These are phyloP conservation scores for Moricandia moricandioides DNA, from an alignment of 345 rosid species.

Conservation along the genomic window DNA sequence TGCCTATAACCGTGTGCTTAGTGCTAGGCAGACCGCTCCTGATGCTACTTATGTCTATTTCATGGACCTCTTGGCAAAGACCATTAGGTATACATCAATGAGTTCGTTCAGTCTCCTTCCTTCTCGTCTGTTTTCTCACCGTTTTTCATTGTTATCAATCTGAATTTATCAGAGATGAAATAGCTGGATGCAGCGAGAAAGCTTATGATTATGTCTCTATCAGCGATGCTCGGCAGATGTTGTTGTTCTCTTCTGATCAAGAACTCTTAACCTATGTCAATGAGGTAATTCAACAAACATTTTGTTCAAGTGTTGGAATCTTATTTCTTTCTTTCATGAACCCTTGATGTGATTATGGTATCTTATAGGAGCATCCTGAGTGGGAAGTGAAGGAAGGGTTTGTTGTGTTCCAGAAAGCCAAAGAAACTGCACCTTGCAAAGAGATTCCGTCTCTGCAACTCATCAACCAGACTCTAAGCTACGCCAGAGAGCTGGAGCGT, in stretches of 20 bases:
- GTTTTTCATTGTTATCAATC: background rate
- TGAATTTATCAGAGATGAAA: constrained; percentile 64
- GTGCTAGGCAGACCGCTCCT: constrained; percentile 90
- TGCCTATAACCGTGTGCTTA: constrained; percentile 90
- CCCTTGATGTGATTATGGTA: background rate
- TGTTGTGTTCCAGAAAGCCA: constrained; percentile 85
- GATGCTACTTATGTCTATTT: constrained; percentile 83
- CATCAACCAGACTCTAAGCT: constrained; percentile 95
- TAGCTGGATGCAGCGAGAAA: constrained; percentile 99
- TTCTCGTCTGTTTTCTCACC: background rate
- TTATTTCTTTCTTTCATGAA: background rate
- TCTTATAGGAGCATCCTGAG: constrained; percentile 79
- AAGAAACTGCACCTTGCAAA: constrained; percentile 81
- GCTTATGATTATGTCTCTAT: constrained; percentile 86
- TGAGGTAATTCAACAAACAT: constrained; percentile 47
- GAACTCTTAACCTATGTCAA: constrained; percentile 68
- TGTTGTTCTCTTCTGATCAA: constrained; percentile 75
- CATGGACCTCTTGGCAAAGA: constrained; percentile 98
- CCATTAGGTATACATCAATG: constrained; percentile 64
- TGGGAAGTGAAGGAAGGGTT: constrained; percentile 86
- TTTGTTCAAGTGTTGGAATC: background rate
- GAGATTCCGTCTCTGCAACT: constrained; percentile 97
- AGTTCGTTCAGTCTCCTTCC: background rate
- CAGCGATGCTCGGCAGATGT: constrained; percentile 64
- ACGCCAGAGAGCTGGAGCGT: constrained; percentile 96